Evolutionary conservation across 1,139 yeast species (phyloP), one percentile per base, ranked within the genome.

Genomic region (Taphrina pruni): DNA sequence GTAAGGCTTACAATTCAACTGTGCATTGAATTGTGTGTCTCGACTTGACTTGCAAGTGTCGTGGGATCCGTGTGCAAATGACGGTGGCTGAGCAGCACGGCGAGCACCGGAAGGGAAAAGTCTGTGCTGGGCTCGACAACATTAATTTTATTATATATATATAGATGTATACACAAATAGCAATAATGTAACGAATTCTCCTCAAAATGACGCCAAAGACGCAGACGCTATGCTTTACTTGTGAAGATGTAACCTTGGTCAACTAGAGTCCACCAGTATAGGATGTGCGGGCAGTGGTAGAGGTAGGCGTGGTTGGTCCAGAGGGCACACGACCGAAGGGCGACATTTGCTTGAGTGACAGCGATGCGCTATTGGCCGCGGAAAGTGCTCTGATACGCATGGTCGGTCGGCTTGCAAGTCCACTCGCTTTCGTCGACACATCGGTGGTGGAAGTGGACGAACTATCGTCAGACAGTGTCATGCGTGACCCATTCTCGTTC

Each of bases 321-420:
- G 58, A 54, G 14, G 58, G 58, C 12, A 38, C 43, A 11, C 58
- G 58, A 12, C 58, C 58, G 14, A 54, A 38, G 4, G 36, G 38
- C 50, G 62, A 58, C 21, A 58, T 43, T 14, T 45, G 52, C 43
- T 58, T 58, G 43, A 58, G 54, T 41, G 62, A 58, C 11, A 46
- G 38, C 11, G 62, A 11, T 21, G 62, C 62, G 17, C 45, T 58
- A 43, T 46, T 58, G 54, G 62, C 62, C n/a, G 43, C 62, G 46
- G 62, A 58, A 4, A 58, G 21, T 8, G 62, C 62, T 9, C 62
- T 43, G 26, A 32, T 6, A 2, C 62, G 20, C 41, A 58, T 58
- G 52, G 32, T 58, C 52, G 62, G 62, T 46, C 62, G 51, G 12
- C 43, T 17, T 1, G 54, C 8, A 8, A n/a, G 39, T 14, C 43